These are phyloP conservation scores for Suhomyces guaymorum DNA, from an alignment of 1,139 yeast genomes.

Conservation along the genomic window DNA sequence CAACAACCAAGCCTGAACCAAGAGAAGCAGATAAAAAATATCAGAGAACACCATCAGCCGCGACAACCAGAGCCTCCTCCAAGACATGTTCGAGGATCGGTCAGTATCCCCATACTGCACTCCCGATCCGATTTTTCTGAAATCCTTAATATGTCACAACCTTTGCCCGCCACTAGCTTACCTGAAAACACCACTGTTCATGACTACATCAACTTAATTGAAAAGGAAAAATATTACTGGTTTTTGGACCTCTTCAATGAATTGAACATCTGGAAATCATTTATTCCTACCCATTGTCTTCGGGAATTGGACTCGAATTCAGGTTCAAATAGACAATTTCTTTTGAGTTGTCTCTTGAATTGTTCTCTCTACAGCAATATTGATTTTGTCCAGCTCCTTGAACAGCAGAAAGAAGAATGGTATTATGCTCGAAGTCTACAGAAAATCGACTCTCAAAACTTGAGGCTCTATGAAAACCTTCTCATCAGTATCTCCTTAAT, in stretches of 20 bases:
- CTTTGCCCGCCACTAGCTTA: neutral
- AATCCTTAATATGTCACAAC: neutral
- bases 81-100: neutral
- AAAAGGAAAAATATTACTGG: slow-evolving; percentile 40
- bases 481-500: slow-evolving; percentile 35
- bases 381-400: slow-evolving; percentile 19
- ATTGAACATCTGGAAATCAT: slow-evolving; percentile 38
- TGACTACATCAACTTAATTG: slow-evolving; percentile 28
- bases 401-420: slow-evolving; percentile 32
- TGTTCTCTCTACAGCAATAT: slow-evolving; percentile 25
- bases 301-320: slow-evolving; percentile 14
- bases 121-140: slow-evolving; percentile 5
- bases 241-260: slow-evolving; percentile 44
- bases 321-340: slow-evolving; percentile 22
- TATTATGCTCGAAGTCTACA: slow-evolving; percentile 16
- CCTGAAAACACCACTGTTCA: slow-evolving; percentile 16
- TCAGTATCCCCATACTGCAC: slow-evolving; percentile 1
- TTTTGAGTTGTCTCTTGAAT: slow-evolving; percentile 34
- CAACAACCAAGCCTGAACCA: neutral
- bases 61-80: slow-evolving; percentile 11
- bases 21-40: slow-evolving; percentile 3
- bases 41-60: slow-evolving; percentile 8
- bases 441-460: neutral
- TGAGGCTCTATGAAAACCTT: slow-evolving; percentile 20
- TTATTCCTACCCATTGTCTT: slow-evolving; percentile 40